phyloP scores from a whole-genome alignment of 345 rosid genomes.

The Physaria fendleri region DNA sequence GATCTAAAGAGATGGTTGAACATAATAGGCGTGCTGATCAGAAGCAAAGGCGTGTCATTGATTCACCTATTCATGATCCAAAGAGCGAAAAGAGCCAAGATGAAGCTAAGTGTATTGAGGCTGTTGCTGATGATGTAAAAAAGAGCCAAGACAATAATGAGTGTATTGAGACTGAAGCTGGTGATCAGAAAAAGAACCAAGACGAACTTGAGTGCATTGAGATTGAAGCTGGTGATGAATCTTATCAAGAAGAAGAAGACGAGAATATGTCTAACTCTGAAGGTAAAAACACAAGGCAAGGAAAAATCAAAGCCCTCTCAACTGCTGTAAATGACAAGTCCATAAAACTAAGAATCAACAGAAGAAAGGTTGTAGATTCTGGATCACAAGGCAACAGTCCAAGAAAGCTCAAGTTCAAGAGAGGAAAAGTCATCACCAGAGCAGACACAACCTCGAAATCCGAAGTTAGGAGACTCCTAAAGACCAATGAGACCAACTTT shows the following conservation, averaged over 20 bases:
- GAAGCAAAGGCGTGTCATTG: conserved; percentile 36
- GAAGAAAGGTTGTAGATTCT: conserved; percentile 53
- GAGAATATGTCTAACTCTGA: conserved; percentile 19
- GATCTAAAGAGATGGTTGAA: conserved; percentile 32
- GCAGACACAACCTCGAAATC: conserved; percentile 34
- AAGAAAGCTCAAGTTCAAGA: conserved; percentile 62
- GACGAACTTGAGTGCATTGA: conserved; percentile 34
- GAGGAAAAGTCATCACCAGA: conserved; percentile 36
- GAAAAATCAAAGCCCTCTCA: conserved; percentile 24
- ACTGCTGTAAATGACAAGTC: conserved; percentile 22
- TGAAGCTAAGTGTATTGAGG: too few relatives aligned
- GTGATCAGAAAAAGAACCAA: too few relatives aligned
- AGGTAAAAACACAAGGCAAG: conserved; percentile 21
- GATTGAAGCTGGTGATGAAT: conserved; percentile 39
- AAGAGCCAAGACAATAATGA: too few relatives aligned
- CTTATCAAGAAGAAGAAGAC: conserved; percentile 27
- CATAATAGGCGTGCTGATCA: conserved; percentile 32
- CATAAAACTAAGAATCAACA: conserved; percentile 49
- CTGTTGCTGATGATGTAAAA: too few relatives aligned
- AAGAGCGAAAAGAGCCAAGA: conserved; percentile 21
- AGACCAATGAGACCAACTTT: conserved; percentile 32
- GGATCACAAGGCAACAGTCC: conserved; percentile 45
- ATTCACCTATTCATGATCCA: conserved; percentile 28
- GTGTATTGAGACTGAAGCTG: too few relatives aligned
- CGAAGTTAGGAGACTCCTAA: conserved; percentile 35